Evolutionary conservation across 139 green algal species (phyloP).

Genomic region (Coelastrella sp.): DNA sequence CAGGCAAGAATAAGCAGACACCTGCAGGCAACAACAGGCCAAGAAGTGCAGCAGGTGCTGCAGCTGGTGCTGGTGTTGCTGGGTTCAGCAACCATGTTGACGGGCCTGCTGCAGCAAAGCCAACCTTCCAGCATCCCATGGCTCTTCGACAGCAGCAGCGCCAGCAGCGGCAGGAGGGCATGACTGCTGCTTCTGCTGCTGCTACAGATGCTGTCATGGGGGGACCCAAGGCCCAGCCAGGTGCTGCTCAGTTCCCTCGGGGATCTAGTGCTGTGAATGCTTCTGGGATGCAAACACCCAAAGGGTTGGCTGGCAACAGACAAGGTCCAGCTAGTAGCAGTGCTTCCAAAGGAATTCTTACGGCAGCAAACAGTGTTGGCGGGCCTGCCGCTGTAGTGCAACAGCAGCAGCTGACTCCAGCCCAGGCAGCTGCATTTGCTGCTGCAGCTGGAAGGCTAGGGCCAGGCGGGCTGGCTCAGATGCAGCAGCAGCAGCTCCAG

Average conservation of each 20-base stretch:
- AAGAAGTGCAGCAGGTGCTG: slow-evolving; percentile 20
- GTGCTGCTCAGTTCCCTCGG: neutral
- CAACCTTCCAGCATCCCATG: slow-evolving; percentile 34
- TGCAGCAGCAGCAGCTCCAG: slow-evolving; percentile 21
- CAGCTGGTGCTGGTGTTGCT: neutral
- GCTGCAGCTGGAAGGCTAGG: slow-evolving; percentile 4
- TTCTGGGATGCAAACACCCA: neutral
- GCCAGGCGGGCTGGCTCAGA: neutral
- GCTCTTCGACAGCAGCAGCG: slow-evolving; percentile 40
- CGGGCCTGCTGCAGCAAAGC: neutral
- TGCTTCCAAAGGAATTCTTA: slow-evolving; percentile 26
- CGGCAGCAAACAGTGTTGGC: slow-evolving; percentile 34
- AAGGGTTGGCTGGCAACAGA: slow-evolving; percentile 1
- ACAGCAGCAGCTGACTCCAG: slow-evolving; percentile 29
- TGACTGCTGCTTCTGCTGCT: slow-evolving; percentile 14
- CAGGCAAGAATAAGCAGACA: neutral
- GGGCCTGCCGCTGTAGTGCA: slow-evolving; percentile 11
- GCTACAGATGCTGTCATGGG: neutral
- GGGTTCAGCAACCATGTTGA: neutral
- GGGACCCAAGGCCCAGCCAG: neutral
- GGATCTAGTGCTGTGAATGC: neutral
- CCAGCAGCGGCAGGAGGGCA: slow-evolving; percentile 31
- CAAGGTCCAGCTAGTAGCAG: neutral
- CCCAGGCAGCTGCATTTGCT: slow-evolving; percentile 11
- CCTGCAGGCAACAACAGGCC: neutral